Evolutionary conservation across 495 filamentous ascomycete genomes (phyloP).

Genomic region (Aspergillus kassunensis): DNA sequence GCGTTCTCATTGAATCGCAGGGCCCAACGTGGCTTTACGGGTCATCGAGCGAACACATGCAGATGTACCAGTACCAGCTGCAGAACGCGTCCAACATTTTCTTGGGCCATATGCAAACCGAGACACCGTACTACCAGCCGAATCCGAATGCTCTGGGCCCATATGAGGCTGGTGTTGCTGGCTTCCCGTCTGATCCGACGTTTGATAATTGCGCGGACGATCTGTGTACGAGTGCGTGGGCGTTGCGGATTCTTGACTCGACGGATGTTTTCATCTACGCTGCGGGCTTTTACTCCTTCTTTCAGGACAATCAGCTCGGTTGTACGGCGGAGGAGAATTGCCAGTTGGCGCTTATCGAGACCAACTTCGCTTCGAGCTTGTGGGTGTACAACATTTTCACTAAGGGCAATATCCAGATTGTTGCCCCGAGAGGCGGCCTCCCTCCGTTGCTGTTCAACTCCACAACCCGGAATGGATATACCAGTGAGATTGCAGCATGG

Average conservation of each 20-base stretch:
- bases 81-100: slow-evolving; percentile 60
- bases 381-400: slow-evolving; percentile 12
- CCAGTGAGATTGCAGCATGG: slow-evolving; percentile 9
- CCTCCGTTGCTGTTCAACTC: slow-evolving; percentile 2
- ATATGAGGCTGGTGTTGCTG: slow-evolving; percentile 35
- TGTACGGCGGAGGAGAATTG: slow-evolving; percentile 4
- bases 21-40: slow-evolving; percentile 58
- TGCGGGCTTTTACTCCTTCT: slow-evolving; percentile 65
- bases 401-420: neutral
- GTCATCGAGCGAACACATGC: slow-evolving; percentile 66
- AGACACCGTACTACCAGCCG: slow-evolving; percentile 66
- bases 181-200: slow-evolving; percentile 48
- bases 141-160: slow-evolving; percentile 51
- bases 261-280: slow-evolving; percentile 55
- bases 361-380: slow-evolving; percentile 1
- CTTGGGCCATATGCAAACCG: slow-evolving; percentile 73
- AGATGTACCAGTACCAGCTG: slow-evolving; percentile 74
- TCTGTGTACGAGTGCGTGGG: slow-evolving; percentile 57
- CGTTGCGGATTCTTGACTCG: slow-evolving; percentile 56
- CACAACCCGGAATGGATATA: neutral
- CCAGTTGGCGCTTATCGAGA: slow-evolving; percentile 5
- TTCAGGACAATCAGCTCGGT: slow-evolving; percentile 32
- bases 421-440: neutral
- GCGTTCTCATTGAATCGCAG: slow-evolving; percentile 51
- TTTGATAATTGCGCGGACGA: slow-evolving; percentile 43